These are phyloP conservation scores for Nitzschia sp. DNA, from an alignment of 108 stramenopile genomes.

Conservation along the genomic window DNA sequence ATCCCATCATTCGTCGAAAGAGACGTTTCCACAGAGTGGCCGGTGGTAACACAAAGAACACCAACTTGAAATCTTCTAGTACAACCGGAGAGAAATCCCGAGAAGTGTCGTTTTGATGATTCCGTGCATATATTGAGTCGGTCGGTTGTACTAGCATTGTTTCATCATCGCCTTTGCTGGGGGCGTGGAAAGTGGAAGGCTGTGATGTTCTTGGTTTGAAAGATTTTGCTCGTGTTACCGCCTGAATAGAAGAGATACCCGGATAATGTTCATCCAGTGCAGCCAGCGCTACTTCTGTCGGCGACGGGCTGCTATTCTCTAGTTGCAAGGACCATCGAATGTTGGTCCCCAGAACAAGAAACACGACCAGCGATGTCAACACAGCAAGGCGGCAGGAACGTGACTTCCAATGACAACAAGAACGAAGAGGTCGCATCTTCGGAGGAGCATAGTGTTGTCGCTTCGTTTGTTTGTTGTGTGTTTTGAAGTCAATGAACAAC, in stretches of 20 bases:
- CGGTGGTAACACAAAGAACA: constrained; percentile 58
- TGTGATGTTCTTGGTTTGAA: too few relatives aligned
- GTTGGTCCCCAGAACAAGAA: background rate
- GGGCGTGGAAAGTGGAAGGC: background rate
- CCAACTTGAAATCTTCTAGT: constrained; percentile 51
- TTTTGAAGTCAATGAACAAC: too few relatives aligned
- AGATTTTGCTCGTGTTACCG: too few relatives aligned
- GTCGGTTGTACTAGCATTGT: background rate
- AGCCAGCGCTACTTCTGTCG: background rate
- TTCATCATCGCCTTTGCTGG: background rate
- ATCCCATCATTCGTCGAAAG: constrained; percentile 57
- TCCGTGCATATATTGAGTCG: constrained; percentile 6
- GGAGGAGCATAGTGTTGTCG: too few relatives aligned
- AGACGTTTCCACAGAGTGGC: constrained; percentile 51
- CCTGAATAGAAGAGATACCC: too few relatives aligned
- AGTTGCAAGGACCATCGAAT: background rate
- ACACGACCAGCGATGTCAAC: background rate
- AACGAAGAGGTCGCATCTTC: too few relatives aligned
- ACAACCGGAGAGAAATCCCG: constrained; percentile 52
- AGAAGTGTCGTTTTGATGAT: constrained; percentile 27
- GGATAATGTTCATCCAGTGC: too few relatives aligned
- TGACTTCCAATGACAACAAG: too few relatives aligned
- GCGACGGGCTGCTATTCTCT: background rate
- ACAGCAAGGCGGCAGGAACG: background rate
- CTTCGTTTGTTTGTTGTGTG: too few relatives aligned